Conservation (phyloP, 768 basidiomycete species). For the Leccinum barrowsii region DNA sequence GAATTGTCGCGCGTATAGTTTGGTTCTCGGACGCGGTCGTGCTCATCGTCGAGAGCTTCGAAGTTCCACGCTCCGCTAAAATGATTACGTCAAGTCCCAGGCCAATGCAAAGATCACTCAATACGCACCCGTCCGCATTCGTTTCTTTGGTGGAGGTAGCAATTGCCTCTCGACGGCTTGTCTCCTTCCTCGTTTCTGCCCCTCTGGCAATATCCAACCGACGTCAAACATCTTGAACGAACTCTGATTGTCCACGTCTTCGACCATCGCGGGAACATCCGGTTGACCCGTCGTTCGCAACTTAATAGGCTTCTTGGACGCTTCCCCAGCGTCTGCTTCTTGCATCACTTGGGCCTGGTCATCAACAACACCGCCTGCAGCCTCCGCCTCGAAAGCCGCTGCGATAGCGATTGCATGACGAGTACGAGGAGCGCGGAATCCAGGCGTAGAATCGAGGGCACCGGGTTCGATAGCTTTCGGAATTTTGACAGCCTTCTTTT, state of each 20-base stretch:
- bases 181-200: constrained; percentile 63
- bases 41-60: constrained; percentile 45
- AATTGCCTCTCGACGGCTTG: constrained; percentile 41
- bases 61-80: constrained; percentile 34
- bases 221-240: constrained; percentile 81
- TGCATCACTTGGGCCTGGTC: constrained; percentile 6
- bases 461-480: constrained; percentile 18
- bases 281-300: constrained; percentile 26
- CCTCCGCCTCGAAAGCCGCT: constrained; percentile 44
- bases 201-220: constrained; percentile 85
- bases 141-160: constrained; percentile 54
- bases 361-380: constrained; percentile 13
- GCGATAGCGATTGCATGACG: constrained; percentile 41
- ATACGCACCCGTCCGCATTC: constrained; percentile 42
- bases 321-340: constrained; percentile 13
- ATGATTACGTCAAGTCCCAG: not conserved
- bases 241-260: constrained; percentile 65
- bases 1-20: constrained; percentile 27
- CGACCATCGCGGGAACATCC: constrained; percentile 54
- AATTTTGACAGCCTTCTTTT: constrained; percentile 35
- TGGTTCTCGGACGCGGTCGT: constrained; percentile 47
- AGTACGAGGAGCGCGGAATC: constrained; percentile 49
- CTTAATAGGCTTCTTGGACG: constrained; percentile 28
- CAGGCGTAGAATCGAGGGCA: constrained; percentile 39
- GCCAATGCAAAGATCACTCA: not conserved